Evolutionary conservation across 1,284 basidiomycete species (phyloP), one percentile per base, ranked within the genome.

Genomic region (Melampsora larici-populina): DNA sequence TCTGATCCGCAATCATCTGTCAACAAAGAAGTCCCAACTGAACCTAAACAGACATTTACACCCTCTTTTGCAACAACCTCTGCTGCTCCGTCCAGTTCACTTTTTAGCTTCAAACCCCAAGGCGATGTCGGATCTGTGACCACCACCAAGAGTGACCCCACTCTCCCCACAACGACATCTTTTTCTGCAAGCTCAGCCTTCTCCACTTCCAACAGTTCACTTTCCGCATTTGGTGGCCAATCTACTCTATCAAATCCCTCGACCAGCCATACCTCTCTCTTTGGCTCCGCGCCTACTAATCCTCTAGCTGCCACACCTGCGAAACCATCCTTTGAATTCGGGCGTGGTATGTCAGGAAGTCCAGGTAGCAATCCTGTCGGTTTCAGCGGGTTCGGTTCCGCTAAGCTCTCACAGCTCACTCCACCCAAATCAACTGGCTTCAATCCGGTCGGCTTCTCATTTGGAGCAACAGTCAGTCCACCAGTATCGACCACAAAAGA

Each of bases 381-480:
- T 9, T 75, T 75, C 46, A 63, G 72, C 36, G 72, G 72, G 3
- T 75, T 75, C 60, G 64, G 72, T 26, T 24, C 64, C 1, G 17
- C 51, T 21, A 4, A 18, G 17, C 17, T 21, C 17, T 55, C 24
- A 55, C 17, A 4, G 17, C 18, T 21, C 18, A 55, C 51, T 55
- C 17, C 18, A 21, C 40, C 72, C n/a, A 66, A 66, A 26, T 66
- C 15, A 40, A 64, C 31, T 31, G 72, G 63, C 21, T 75, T 67
- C 40, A 75, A 75, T 29, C 72, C 72, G 48, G 72, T 75, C 36
- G 72, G 72, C 24, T 75, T 75, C 49, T 67, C 72, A 43, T 75
- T 75, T 60, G 72, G 72, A 6, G 49, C 43, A 40, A 55, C 17
- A 6, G 24, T 55, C 13, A 75, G 72, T 75, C 72, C 72, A 31